Evolutionary conservation across 441 rosid genomes (phyloP), one percentile per base, ranked within the genome.

Genomic region (Mallotus japonicus): DNA sequence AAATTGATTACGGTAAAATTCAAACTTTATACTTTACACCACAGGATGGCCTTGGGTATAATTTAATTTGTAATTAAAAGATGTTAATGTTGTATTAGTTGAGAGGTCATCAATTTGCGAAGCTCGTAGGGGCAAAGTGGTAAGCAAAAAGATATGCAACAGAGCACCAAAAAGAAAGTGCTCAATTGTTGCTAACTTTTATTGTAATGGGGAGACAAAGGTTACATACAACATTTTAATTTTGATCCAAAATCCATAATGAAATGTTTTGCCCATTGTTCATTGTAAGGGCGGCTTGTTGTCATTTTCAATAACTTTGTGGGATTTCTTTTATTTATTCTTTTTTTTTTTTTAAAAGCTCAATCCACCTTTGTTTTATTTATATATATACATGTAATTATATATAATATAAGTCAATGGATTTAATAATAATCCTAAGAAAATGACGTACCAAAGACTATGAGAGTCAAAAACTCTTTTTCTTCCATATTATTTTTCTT

Each of bases 281-380:
- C 77, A 84, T 67, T 78, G 83, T 20, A 50, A 71, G 86, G 86
- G 76, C 86, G 84, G 86, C 86, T 79, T 32, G 22, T 54, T 22
- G 72, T 83, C 83, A 64, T 65, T 76, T 72, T 82, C 78, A 71
- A 22, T 11, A 57, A 73, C 75, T 80, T 80, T 78, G 76, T 60
- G 76, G 16, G 19, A 16, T 75, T 15, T 46, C 6, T 34, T 71
- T 47, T 15, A 37, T 40, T 24, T 24, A 24, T 14, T 3, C 14
- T 55, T 15, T 2, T 14, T 55, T 15, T 2, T 14, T 24, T 24
- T 24, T 24, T 24, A 24, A 12, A 75, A 51, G 65, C 50, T 46
- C 67, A 66, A 56, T 44, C 74, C 59, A 59, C 54, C 46, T 58
- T 56, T 54, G 16, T 10, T 64, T 55, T 0, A 44, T 44, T 37